phyloP scores from a whole-genome alignment of 208 protist genomes.

The Leishmania guyanensis region DNA sequence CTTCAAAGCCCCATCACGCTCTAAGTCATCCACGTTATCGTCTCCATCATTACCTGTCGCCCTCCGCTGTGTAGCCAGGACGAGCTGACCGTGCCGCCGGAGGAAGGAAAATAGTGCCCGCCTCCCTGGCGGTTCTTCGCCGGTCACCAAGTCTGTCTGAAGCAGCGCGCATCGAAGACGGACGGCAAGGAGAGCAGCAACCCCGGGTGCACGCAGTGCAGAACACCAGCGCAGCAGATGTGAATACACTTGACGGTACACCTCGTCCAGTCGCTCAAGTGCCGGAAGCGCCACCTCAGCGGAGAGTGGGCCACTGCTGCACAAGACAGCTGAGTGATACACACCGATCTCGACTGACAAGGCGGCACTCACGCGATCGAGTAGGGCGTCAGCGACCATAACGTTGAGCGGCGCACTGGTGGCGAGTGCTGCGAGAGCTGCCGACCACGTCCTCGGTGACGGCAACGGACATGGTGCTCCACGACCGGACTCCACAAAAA shows the following conservation, averaged over 20 bases:
- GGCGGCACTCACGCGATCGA: constrained; percentile 15
- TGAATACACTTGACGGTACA: constrained; percentile 32
- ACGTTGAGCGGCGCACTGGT: constrained; percentile 15
- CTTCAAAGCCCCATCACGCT: not conserved
- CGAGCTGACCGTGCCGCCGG: constrained; percentile 33
- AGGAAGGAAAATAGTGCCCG: constrained; percentile 58
- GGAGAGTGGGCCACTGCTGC: not conserved
- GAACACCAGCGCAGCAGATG: constrained; percentile 61
- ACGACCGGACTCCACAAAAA: not conserved
- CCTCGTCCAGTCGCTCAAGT: constrained; percentile 41
- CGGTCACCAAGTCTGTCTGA: constrained; percentile 65
- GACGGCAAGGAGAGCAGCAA: constrained; percentile 41
- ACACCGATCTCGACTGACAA: constrained; percentile 12
- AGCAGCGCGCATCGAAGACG: constrained; percentile 62
- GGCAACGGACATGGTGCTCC: not conserved
- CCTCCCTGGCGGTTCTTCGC: constrained; percentile 52
- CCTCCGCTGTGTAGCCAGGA: constrained; percentile 12
- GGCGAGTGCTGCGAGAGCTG: constrained; percentile 16
- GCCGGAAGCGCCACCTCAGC: constrained; percentile 27
- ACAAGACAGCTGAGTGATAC: constrained; percentile 25
- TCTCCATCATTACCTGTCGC: not conserved
- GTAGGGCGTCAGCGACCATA: constrained; percentile 28
- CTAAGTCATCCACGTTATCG: not conserved
- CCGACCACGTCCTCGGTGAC: not conserved
- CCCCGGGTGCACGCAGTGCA: constrained; percentile 31